phyloP scores from a whole-genome alignment of 192 early-diverging fungal species.

The Diversispora eburnea region DNA sequence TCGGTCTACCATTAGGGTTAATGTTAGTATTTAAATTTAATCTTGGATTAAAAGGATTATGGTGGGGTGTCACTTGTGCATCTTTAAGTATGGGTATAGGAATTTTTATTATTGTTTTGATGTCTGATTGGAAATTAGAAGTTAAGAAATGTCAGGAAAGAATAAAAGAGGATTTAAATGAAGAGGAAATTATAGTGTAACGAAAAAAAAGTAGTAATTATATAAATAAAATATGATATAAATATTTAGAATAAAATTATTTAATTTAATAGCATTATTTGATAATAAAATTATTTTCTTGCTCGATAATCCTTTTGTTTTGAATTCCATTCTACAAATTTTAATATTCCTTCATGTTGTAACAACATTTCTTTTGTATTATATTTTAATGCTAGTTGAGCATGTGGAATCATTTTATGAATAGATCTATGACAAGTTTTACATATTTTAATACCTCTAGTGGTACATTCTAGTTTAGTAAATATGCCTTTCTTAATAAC shows the following conservation, averaged over 20 bases:
- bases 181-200: not conserved
- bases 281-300: not conserved
- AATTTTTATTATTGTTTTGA: conserved; percentile 35
- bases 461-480: conserved; percentile 28
- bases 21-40: conserved; percentile 51
- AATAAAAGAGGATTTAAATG: not conserved
- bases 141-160: conserved; percentile 34
- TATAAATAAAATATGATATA: not conserved
- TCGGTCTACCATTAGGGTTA: conserved; percentile 64
- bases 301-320: conserved; percentile 29
- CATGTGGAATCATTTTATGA: conserved; percentile 32
- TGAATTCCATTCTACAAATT: conserved; percentile 30
- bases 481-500: conserved; percentile 22
- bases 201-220: not conserved
- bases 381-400: conserved; percentile 30
- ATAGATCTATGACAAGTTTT: conserved; percentile 36
- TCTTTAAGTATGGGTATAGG: conserved; percentile 41
- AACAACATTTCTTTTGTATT: conserved; percentile 34
- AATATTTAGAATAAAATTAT: not conserved
- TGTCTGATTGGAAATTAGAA: conserved; percentile 39
- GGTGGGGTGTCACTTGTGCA: conserved; percentile 55
- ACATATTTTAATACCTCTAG: conserved; percentile 35
- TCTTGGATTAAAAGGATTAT: conserved; percentile 60
- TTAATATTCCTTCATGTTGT: conserved; percentile 29
- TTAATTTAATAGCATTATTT: not conserved